phyloP scores from a whole-genome alignment of 1,139 yeast genomes.

The Pichia sp. region DNA sequence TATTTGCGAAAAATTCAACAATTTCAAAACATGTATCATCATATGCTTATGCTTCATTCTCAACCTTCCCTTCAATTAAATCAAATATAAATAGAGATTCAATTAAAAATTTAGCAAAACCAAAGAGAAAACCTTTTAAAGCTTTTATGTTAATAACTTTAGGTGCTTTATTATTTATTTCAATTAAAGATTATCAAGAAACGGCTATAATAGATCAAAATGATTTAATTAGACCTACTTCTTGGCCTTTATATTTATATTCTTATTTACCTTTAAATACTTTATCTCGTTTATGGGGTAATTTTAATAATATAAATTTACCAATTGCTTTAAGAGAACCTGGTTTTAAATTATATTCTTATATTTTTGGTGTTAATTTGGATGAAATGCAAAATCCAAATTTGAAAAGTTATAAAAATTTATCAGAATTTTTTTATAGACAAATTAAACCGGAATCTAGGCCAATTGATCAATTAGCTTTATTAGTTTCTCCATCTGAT shows the following conservation, averaged over 20 bases:
- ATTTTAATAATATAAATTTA: conserved; percentile 69
- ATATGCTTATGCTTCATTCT: not conserved
- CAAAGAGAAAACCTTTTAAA: conserved; percentile 10
- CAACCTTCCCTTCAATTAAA: not conserved
- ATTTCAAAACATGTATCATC: not conserved
- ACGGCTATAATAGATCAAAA: conserved; percentile 29
- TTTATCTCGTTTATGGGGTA: conserved; percentile 91
- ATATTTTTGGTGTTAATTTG: conserved; percentile 78
- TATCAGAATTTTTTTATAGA: conserved; percentile 89
- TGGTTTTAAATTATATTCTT: conserved; percentile 71
- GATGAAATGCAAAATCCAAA: conserved; percentile 87
- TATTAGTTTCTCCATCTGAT: conserved; percentile 86
- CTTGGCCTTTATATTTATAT: conserved; percentile 87
- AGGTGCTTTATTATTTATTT: conserved; percentile 17
- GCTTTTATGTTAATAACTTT: conserved; percentile 13
- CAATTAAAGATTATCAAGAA: conserved; percentile 14
- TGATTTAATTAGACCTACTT: conserved; percentile 52
- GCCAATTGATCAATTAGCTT: conserved; percentile 58
- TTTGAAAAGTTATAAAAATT: conserved; percentile 63
- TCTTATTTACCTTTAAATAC: conserved; percentile 89
- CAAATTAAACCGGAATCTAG: conserved; percentile 72
- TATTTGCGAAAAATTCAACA: not conserved
- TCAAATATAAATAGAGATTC: not conserved
- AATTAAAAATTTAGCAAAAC: not conserved
- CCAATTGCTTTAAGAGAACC: conserved; percentile 89